Base-by-base conservation (phyloP, 305 asterid species). In the Fraxinus ornus region DNA sequence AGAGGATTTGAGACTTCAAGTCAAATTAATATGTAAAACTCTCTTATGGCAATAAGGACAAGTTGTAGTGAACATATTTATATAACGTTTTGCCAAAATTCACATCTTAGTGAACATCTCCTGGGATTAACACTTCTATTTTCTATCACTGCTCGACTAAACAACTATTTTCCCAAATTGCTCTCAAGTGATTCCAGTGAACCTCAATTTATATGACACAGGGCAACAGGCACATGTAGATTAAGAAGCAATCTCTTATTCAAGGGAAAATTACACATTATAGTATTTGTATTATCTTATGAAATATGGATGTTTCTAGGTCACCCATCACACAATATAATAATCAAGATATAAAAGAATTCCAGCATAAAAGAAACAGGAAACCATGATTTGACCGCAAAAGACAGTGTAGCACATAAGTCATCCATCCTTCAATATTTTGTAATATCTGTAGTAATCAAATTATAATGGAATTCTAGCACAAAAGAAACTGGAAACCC, bases 281-380 rank as follows among this genome's bases (percentile, higher is more conserved):
- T 19, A 57, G 26, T 57, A 19, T n/a, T 57, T 22, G 26, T 57
- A 57, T 19, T 57, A 55, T 57, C 66, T 57, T 57, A 19, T 6
- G 26, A 57, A 57, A 57, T 57, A 57, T 57, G 26, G 66, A 57
- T 19, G 12, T 57, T 57, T 57, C 66, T 19, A 19, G 66, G 66
- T 57, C 47, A 75, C 64, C 52, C 49, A 77, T 60, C 24, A 57
- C 55, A 74, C 26, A 37, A 70, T 55, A 52, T n/a, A 77, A 30
- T 21, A 32, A 35, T 19, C 32, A 78, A 85, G 68, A 30, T 19
- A 62, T 36, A 76, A 10, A 26, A 33, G 35, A 32, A 33, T 80
- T 19, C 36, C 32, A 80, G 79, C 79, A 60, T 52, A 76, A 78
- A n/a, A 84, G 41, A 83, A 72, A 62, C 75, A 75, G 5, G 36